Evolutionary conservation across 345 rosid species (phyloP), one percentile per base, ranked within the genome.

Genomic region (Melaleuca quinquenervia): DNA sequence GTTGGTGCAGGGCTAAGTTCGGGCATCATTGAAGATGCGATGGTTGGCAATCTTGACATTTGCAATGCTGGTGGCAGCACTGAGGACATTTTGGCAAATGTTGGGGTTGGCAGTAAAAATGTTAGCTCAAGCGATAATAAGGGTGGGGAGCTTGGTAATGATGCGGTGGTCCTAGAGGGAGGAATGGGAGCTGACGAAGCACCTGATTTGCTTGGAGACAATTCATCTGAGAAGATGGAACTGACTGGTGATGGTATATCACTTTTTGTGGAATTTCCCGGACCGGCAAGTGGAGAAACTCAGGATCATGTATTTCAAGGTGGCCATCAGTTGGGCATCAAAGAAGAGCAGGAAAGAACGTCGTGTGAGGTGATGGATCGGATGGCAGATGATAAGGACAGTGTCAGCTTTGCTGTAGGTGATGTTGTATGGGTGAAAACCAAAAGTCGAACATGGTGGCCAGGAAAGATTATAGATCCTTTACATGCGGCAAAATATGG

Each of bases 361-460:
- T 48, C 48, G 6, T 20, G 1, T 70, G 48, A 70, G 48, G 48
- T 18, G 50, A 55, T 52, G 88, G 89, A 88, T 27, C 82, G 74
- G 84, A 44, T 84, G 48, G 82, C 36, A 82, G 86, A 55, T 58
- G 56, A 64, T 53, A 70, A 75, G 74, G 86, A 90, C 54, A 27
- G 82, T 85, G 88, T 86, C 87, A 88, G 87, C 85, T 90, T 92
- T 86, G 54, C 82, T 58, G 92, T 89, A 26, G 98, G 98, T 48
- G 96, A 95, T 90, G 87, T 95, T 82, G 98, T 97, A 14, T 97
- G 98, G 98, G 90, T 91, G 82, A 94, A 90, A 90, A 91, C 90
- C 41, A 94, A 92, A 86, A 91, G 87, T 86, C 89, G 89, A 58
- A 91, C 90, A 64, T 97, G 99, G 98, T 95, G 99, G 98, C 98